Evolutionary conservation across 495 filamentous ascomycete genomes (phyloP).

Genomic region (Lentithecium fluviatile): DNA sequence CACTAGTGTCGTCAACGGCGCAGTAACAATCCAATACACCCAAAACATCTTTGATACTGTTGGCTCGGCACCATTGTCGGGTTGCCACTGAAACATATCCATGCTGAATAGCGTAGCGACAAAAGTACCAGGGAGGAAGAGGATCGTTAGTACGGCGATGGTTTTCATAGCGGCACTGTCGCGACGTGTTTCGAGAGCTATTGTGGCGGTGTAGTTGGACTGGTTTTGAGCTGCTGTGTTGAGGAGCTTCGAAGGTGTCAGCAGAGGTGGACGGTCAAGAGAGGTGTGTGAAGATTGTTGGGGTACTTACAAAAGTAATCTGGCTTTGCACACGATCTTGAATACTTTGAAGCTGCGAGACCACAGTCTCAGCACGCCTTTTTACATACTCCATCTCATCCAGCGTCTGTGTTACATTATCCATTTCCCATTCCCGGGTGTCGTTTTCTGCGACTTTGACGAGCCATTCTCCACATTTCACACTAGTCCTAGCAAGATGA

Average conservation of each 20-base stretch:
- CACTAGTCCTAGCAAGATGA: neutral
- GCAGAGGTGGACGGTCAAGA: too few species aligned
- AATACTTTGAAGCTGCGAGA: neutral
- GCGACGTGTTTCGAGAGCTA: too few species aligned
- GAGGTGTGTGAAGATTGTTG: neutral
- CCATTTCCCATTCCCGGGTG: neutral
- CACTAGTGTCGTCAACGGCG: too few species aligned
- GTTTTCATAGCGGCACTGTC: neutral
- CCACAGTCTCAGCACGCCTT: neutral
- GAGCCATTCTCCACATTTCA: neutral
- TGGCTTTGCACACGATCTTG: neutral
- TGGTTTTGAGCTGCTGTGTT: neutral
- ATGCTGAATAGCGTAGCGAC: conserved; percentile 1
- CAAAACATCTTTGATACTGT: too few species aligned
- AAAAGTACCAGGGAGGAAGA: neutral
- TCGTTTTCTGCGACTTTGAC: neutral
- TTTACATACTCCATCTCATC: neutral
- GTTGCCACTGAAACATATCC: neutral
- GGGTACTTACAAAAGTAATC: too few species aligned
- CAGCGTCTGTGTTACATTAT: neutral
- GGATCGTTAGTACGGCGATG: neutral
- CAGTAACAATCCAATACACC: too few species aligned
- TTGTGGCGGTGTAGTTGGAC: too few species aligned
- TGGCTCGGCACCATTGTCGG: neutral
- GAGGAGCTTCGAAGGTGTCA: neutral